Percentiles rank a stretch among this genome's conserved stretches.
phyloP scores from a whole-genome alignment of 75 land plant genomes.

The Cryptomeria japonica region DNA sequence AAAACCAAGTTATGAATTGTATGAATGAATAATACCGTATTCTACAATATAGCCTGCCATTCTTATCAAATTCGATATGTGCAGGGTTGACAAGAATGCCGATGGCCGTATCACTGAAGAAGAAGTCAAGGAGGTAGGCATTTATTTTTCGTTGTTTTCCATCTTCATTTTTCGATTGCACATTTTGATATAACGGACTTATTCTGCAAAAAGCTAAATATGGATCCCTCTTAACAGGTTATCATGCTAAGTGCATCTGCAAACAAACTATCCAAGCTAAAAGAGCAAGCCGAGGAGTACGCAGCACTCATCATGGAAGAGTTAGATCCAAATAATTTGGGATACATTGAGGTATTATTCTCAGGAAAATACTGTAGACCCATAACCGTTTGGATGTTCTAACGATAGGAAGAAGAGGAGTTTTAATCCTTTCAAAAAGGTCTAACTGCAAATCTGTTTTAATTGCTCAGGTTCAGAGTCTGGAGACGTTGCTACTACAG shows the following conservation, averaged over 20 bases:
- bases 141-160: background rate
- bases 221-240: constrained; percentile 22
- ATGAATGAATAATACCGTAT: background rate
- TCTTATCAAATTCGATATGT: background rate
- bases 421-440: background rate
- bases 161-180: background rate
- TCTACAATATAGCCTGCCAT: background rate
- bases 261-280: constrained; percentile 43
- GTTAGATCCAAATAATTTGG: constrained; percentile 30
- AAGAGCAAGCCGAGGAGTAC: constrained; percentile 50
- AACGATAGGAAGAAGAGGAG: background rate
- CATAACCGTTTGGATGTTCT: background rate
- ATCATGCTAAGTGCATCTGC: constrained; percentile 53
- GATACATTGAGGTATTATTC: constrained; percentile 44
- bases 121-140: constrained; percentile 78
- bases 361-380: background rate
- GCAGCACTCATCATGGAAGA: constrained; percentile 60
- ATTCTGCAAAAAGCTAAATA: background rate
- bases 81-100: constrained; percentile 88
- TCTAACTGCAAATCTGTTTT: background rate
- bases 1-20: background rate
- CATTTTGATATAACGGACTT: background rate
- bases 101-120: constrained; percentile 81
- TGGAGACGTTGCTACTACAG: constrained; percentile 1
- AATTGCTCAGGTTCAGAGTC: background rate